A percentile compares a stretch with the other conserved stretches of the same genome.
Evolutionary conservation across 345 rosid species (phyloP).

Genomic region (Trapa bicornis): DNA sequence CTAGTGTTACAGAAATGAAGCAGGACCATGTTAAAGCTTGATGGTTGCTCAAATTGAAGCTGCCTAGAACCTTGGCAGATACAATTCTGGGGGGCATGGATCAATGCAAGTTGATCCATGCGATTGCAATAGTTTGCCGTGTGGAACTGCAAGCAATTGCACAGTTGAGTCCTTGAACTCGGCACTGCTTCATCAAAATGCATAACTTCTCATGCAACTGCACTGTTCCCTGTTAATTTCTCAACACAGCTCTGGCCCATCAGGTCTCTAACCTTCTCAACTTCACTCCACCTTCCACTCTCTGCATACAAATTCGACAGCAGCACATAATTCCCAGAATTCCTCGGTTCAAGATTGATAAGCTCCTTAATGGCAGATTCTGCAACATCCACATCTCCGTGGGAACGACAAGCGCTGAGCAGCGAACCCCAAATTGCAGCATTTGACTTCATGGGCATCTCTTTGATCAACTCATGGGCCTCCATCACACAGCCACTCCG

Average conservation of each 20-base stretch:
- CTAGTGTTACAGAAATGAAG: too few species aligned
- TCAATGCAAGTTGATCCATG: too few species aligned
- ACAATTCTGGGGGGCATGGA: too few species aligned
- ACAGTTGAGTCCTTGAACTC: too few species aligned
- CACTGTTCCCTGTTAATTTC: conserved; percentile 8
- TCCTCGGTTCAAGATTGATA: conserved; percentile 10
- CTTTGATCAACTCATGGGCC: conserved; percentile 13
- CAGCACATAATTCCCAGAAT: conserved; percentile 13
- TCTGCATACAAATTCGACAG: conserved; percentile 14
- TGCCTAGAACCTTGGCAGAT: too few species aligned
- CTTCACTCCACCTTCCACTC: conserved; percentile 12
- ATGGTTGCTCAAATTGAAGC: too few species aligned
- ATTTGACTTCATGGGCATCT: conserved; percentile 6
- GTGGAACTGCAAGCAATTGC: too few species aligned
- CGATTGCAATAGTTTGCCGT: too few species aligned
- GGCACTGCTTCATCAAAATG: neutral
- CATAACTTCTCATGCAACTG: neutral
- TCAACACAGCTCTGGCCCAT: conserved; percentile 6
- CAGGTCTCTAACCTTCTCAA: conserved; percentile 10
- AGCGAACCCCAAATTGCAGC: conserved; percentile 14
- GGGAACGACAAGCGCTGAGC: conserved; percentile 14
- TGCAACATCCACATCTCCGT: conserved; percentile 11
- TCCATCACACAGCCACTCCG: conserved; percentile 11
- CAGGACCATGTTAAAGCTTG: too few species aligned
- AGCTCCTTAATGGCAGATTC: conserved; percentile 12